Base-by-base conservation (phyloP, 495 filamentous ascomycete species). In the Hamigera avellanea region DNA sequence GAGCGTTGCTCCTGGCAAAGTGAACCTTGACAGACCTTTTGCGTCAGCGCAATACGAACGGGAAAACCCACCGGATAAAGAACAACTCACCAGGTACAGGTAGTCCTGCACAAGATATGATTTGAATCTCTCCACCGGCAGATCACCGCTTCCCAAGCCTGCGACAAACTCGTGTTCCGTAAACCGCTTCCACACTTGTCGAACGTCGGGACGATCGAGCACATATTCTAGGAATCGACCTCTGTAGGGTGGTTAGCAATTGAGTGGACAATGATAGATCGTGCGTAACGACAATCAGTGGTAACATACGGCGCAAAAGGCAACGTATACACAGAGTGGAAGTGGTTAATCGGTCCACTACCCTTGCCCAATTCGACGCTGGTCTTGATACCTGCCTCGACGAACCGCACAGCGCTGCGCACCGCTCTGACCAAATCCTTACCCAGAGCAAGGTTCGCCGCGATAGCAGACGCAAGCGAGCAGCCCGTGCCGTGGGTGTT, bases 401-500 rank as follows among this genome's bases (percentile, higher is more conserved):
- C 73, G 46, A 91, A 96, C 26, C 71, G 68, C 41, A 86, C 83
- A 2, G 78, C 86, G 23, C 60, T 59, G 38, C 69, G 72, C 14
- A 93, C 82, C 4, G 87, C 83, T 29, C 69, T 50, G 1, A 67
- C 52, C 25, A 88, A 54, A 21, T 62, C 54, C 18, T 68, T 70
- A 1, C 83, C 76, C 13, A 82, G 61, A 10, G 85, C 81, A 13
- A 96, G 62, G 45, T 93, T 88, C 13, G 78, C 86, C 8, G 89
- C 84, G 52, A 96, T 93, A 7, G 89, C 86, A 32, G 86, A 95
- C 35, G 91, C 91, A 36, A 98, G 73, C 10, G 86, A 91, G 49
- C 91, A 98, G 14, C 91, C 91, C 6, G 91, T 98, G 2, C 91
- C 91, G 57, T 98, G 91, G 2, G 91, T 98, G 43, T 91, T 87